Conservation (phyloP, 805 yeast genomes). For the Lipomyces yamadae region DNA sequence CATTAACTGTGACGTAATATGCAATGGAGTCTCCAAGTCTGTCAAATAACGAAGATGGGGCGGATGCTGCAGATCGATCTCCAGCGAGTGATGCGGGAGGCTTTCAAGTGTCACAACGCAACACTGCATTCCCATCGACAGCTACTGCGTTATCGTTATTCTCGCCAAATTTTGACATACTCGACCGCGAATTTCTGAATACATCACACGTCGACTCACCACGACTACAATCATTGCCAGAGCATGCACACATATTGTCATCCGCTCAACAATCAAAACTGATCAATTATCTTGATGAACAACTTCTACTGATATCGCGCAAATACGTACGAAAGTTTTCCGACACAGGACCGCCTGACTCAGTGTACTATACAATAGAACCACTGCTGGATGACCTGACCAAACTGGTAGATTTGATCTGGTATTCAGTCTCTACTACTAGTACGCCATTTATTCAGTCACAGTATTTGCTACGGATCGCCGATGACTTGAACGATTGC, state of each 20-base stretch:
- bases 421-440: slow-evolving; percentile 58
- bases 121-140: slow-evolving; percentile 6
- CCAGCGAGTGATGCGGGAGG: slow-evolving; percentile 16
- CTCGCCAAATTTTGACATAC: slow-evolving; percentile 29
- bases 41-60: not conserved
- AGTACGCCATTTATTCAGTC: slow-evolving; percentile 58
- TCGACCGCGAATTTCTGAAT: slow-evolving; percentile 20
- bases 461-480: slow-evolving; percentile 62
- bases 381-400: slow-evolving; percentile 55
- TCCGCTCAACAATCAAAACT: slow-evolving; percentile 60
- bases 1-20: not conserved
- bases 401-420: slow-evolving; percentile 58
- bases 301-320: slow-evolving; percentile 59
- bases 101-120: slow-evolving; percentile 1
- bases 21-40: not conserved
- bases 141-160: slow-evolving; percentile 21
- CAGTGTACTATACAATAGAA: slow-evolving; percentile 39
- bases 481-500: slow-evolving; percentile 71
- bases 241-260: not conserved
- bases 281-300: slow-evolving; percentile 59
- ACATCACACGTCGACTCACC: slow-evolving; percentile 15
- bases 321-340: slow-evolving; percentile 52
- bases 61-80: not conserved
- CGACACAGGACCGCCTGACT: slow-evolving; percentile 19
- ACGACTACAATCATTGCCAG: slow-evolving; percentile 12